Percentiles rank a stretch among this genome's conserved stretches.
Conservation (phyloP, 2,329 filamentous ascomycete species). For the Chrysosporium keratinophilum region DNA sequence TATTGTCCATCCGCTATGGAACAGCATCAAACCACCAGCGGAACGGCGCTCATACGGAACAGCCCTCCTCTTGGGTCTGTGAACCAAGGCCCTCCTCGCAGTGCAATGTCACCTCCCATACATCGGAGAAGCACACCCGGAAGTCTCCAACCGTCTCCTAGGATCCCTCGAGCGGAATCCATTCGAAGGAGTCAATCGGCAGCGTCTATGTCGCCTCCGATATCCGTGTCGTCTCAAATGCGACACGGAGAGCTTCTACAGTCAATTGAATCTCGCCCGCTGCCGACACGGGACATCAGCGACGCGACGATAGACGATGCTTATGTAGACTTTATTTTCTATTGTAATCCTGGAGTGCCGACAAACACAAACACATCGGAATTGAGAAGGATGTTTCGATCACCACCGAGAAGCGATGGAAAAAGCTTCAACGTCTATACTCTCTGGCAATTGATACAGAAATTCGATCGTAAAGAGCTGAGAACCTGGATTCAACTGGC, state of each 20-base stretch:
- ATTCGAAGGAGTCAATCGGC: slow-evolving; percentile 25
- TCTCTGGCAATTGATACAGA: slow-evolving; percentile 67
- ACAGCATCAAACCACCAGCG: neutral
- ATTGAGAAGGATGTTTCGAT: slow-evolving; percentile 64
- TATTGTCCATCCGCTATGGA: neutral
- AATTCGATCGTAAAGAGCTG: slow-evolving; percentile 70
- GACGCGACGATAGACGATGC: slow-evolving; percentile 66
- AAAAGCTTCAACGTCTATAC: slow-evolving; percentile 72
- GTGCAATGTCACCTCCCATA: slow-evolving; percentile 29
- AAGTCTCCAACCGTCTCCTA: slow-evolving; percentile 32
- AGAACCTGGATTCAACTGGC: slow-evolving; percentile 89
- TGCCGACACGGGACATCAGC: slow-evolving; percentile 60
- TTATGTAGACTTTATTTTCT: slow-evolving; percentile 75
- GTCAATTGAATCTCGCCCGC: slow-evolving; percentile 35
- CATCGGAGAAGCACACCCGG: slow-evolving; percentile 24
- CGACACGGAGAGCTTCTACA: slow-evolving; percentile 21
- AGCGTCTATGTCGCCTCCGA: slow-evolving; percentile 34
- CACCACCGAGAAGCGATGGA: slow-evolving; percentile 74
- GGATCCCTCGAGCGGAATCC: slow-evolving; percentile 23
- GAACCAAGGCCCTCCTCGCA: slow-evolving; percentile 18
- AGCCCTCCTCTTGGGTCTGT: neutral
- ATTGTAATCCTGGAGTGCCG: slow-evolving; percentile 77
- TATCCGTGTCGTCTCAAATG: slow-evolving; percentile 22
- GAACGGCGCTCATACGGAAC: neutral
- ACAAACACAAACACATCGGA: slow-evolving; percentile 58